Base-by-base conservation (phyloP, 1,284 basidiomycete species). In the Termitomyces sp. region DNA sequence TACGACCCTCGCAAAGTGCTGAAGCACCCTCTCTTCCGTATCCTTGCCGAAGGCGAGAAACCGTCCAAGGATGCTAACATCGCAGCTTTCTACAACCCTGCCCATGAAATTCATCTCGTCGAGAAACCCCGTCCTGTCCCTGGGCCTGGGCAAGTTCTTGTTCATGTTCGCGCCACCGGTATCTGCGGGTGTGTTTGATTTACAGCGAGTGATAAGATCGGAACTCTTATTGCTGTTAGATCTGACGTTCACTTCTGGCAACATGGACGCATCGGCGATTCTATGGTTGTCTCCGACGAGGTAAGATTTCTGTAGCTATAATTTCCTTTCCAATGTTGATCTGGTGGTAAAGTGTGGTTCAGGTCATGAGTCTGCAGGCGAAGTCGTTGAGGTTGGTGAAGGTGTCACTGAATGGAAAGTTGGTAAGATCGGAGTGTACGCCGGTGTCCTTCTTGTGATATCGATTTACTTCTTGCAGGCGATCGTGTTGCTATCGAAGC, bases 191-290 rank as follows among this genome's bases (percentile, higher is more conserved):
- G 59, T 54, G 72, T 62, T 37, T 18, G 16, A 43, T 37, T 6
- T 18, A 28, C 14, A 41, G 16, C 16, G 18, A 2, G 26, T 14
- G 28, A 21, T 14, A n/a, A 24, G 14, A 3, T n/a, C 39, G 34
- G 19, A 38, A 5, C 11, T 19, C 8, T 30, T 52, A 44, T 41
- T 3, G 19, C n/a, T 33, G 49, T 40, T 54, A 79, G 78, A 69
- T 78, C 79, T 49, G 81, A 84, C 55, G 78, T 84, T 57, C 81
- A 84, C 62, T 84, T 84, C 63, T 84, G 81, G 81, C 74, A 82
- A 57, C 81, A 84, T 64, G 81, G 81, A 3, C 68, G 77, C 30
- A 75, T 85, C 49, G 81, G 81, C 16, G 79, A 82, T 58, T 80
- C 80, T 0, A 85, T 85, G 83, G 69, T 84, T 26, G 83, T 84